Conservation (phyloP, 768 basidiomycete species). For the Leccinum barrowsii region DNA sequence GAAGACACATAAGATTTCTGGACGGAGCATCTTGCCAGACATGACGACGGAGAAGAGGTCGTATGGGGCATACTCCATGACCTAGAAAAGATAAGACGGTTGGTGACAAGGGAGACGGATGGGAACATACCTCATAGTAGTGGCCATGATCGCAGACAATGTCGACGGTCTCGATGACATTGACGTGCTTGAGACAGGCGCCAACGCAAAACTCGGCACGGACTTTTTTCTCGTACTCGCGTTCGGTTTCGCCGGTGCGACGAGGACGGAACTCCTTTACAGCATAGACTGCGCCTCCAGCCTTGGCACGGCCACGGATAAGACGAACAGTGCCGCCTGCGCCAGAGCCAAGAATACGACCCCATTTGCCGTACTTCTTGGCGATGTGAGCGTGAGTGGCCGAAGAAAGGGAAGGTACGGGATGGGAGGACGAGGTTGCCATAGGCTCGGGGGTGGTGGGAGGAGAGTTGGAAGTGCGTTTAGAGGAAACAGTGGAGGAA, state of each 20-base stretch:
- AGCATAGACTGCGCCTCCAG: constrained; percentile 82
- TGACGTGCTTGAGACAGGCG: constrained; percentile 87
- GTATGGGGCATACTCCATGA: constrained; percentile 99
- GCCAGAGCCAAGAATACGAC: constrained; percentile 88
- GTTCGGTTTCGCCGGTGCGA: constrained; percentile 82
- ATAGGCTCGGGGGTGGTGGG: constrained; percentile 22
- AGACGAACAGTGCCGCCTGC: constrained; percentile 98
- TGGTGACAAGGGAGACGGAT: constrained; percentile 2
- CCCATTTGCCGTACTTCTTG: constrained; percentile 99
- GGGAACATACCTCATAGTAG: constrained; percentile 82
- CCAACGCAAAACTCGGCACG: constrained; percentile 99
- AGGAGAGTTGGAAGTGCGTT: constrained; percentile 28
- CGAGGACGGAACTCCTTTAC: constrained; percentile 97
- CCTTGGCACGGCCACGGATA: constrained; percentile 82
- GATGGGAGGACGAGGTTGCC: constrained; percentile 27
- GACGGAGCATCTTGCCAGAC: constrained; percentile 97
- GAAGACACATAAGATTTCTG: constrained; percentile 98
- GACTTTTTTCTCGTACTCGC: constrained; percentile 99
- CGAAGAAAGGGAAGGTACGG: constrained; percentile 64
- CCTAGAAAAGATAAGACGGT: constrained; percentile 43
- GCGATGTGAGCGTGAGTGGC: constrained; percentile 87
- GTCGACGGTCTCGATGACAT: constrained; percentile 97
- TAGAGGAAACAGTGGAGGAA: constrained; percentile 23
- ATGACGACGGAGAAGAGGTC: constrained; percentile 99
- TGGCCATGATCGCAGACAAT: constrained; percentile 97